Percentiles rank a stretch among this genome's conserved stretches.
These are phyloP conservation scores for Lignosus rhinocerotis DNA, from an alignment of 1,284 basidiomycete species.

Conservation along the genomic window DNA sequence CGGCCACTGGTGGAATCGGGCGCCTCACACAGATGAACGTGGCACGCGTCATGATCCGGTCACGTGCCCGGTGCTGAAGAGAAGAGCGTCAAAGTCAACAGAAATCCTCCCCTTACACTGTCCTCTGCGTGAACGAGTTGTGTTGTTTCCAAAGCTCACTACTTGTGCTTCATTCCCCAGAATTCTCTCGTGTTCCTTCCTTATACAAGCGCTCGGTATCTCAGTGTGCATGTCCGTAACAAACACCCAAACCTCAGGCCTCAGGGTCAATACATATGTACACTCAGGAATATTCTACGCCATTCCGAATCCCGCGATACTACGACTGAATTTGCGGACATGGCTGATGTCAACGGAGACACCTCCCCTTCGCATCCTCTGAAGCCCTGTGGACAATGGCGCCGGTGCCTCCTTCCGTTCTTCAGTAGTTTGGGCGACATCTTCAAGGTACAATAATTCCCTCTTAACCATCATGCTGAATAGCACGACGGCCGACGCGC, in stretches of 20 bases:
- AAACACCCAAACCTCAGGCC: neutral
- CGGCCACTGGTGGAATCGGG: neutral
- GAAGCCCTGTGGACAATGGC: slow-evolving; percentile 24
- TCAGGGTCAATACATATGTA: neutral
- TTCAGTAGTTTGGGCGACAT: neutral
- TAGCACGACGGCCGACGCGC: slow-evolving; percentile 41
- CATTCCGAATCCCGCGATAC: slow-evolving; percentile 1
- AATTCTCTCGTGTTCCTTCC: no score
- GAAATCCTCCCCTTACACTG: no score
- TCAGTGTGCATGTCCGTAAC: neutral
- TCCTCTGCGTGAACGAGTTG: no score
- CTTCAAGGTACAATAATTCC: slow-evolving; percentile 35
- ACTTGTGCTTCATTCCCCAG: no score
- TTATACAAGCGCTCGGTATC: no score
- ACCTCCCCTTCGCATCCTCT: slow-evolving; percentile 23
- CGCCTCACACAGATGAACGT: slow-evolving; percentile 15
- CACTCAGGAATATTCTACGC: neutral
- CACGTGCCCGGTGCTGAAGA: neutral
- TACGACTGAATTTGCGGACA: slow-evolving; percentile 13
- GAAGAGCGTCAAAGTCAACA: no score
- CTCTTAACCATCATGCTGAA: slow-evolving; percentile 45
- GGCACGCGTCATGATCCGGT: slow-evolving; percentile 12
- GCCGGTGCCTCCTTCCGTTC: slow-evolving; percentile 23
- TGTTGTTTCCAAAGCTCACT: no score
- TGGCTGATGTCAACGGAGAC: slow-evolving; percentile 22